Evolutionary conservation across 495 filamentous ascomycete genomes (phyloP), one percentile per base, ranked within the genome.

Genomic region (Lepraria neglecta): DNA sequence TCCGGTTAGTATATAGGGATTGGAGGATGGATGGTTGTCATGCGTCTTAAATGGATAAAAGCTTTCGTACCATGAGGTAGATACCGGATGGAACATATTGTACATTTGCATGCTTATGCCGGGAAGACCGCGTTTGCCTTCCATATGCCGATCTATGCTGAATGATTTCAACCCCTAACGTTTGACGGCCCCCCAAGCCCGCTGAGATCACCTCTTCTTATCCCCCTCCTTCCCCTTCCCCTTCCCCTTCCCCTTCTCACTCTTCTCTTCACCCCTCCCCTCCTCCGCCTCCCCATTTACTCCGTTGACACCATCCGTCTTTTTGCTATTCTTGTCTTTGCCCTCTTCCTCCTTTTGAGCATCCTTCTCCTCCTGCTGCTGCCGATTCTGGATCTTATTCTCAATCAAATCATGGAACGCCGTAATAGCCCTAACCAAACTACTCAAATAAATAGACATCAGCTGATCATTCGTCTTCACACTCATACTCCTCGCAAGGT

Each of bases 321-420:
- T 71, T 53, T 73, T 71, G 53, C 71, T 75, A 61, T 78, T 73
- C 64, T 78, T 80, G 62, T 84, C 80, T 66, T 83, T 77, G 71
- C 87, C 86, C 24, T 68, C 72, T 64, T 90, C 87, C 53, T 88
- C 85, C 74, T 88, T 86, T 80, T 87, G 88, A 58, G 82, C 83
- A 66, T 97, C 91, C 74, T 88, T 91, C 72, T 98, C 94, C 70
- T 96, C 94, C 74, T 95, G 90, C 71, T 92, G 89, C 76, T 96
- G 92, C 68, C 92, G 78, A 77, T 98, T 98, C 78, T 97, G 94
- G 63, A 97, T 96, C 86, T 98, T 98, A 77, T 98, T 98, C 80
- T 98, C 94, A 68, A 98, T 98, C 64, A 98, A 77, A 74, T 98
- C 94, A 73, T 98, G 94, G 85, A 97, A 98, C 15, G 94, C 95